phyloP scores from a whole-genome alignment of 352 stramenopile genomes.

The Phytophthora cajani region DNA sequence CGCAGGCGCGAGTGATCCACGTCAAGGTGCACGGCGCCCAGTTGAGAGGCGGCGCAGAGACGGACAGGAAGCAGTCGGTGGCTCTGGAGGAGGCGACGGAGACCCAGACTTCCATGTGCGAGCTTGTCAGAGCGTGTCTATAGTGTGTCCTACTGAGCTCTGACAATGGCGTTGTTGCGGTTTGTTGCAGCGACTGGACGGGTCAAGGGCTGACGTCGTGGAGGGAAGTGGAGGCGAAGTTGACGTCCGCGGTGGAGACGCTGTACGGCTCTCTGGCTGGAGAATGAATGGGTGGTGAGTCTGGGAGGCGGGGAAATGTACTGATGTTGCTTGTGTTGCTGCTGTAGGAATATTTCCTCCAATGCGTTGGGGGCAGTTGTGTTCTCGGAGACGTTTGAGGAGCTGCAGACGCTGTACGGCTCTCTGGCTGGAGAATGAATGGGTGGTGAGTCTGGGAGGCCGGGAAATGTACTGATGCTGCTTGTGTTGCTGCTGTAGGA shows the following conservation, averaged over 20 bases:
- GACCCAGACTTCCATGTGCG: constrained; percentile 11
- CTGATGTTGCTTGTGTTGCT: not conserved
- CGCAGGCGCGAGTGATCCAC: not conserved
- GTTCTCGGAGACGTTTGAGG: constrained; percentile 29
- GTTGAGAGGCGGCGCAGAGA: not conserved
- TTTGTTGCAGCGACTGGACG: constrained; percentile 25
- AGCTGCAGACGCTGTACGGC: constrained; percentile 34
- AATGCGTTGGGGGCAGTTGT: constrained; percentile 21
- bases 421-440: not conserved
- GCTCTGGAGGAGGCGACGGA: not conserved
- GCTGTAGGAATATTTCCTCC: constrained; percentile 33
- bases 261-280: constrained; percentile 12
- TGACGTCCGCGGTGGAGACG: constrained; percentile 20
- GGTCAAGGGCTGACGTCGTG: constrained; percentile 20
- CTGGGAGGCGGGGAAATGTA: not conserved
- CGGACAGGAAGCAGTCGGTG: not conserved
- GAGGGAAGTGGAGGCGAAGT: constrained; percentile 29
- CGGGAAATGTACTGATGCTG: not conserved
- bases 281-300: not conserved
- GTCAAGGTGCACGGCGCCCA: constrained; percentile 15
- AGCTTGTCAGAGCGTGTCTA: not conserved
- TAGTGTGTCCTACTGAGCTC: not conserved
- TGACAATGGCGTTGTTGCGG: not conserved
- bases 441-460: not conserved
- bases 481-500: constrained; percentile 8